phyloP scores from a whole-genome alignment of 2,329 filamentous ascomycete species.

The Aspergillus sp. region DNA sequence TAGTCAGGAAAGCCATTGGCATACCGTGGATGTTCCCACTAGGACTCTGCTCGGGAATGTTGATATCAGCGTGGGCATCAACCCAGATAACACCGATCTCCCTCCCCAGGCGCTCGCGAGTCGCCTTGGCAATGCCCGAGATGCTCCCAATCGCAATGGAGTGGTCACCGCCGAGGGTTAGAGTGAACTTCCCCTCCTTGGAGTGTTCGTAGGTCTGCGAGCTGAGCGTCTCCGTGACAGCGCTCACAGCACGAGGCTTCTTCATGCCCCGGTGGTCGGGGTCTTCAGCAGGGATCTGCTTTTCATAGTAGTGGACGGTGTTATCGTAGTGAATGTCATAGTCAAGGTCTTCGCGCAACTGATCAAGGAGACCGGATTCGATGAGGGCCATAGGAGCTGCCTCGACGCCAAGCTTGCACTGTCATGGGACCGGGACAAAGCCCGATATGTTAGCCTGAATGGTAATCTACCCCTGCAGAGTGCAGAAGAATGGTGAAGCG shows the following conservation, averaged over 20 bases:
- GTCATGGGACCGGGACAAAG: constrained; percentile 1
- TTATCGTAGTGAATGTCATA: constrained; percentile 86
- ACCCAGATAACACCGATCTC: constrained; percentile 98
- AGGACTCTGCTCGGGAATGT: constrained; percentile 84
- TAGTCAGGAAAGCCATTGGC: constrained; percentile 90
- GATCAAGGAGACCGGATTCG: constrained; percentile 77
- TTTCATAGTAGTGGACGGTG: constrained; percentile 76
- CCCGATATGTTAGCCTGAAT: not conserved
- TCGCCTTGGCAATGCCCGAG: constrained; percentile 80
- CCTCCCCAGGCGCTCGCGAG: constrained; percentile 74
- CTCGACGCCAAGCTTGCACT: constrained; percentile 91
- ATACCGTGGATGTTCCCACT: constrained; percentile 98
- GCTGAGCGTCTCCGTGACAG: constrained; percentile 77
- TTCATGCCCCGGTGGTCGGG: constrained; percentile 90
- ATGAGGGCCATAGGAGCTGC: constrained; percentile 87
- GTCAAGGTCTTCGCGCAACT: constrained; percentile 80
- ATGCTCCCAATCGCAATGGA: constrained; percentile 94
- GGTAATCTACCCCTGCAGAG: not conserved
- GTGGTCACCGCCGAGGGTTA: constrained; percentile 95
- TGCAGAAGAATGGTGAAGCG: not conserved
- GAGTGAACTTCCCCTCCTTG: constrained; percentile 75
- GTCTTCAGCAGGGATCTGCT: constrained; percentile 68
- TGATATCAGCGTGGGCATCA: constrained; percentile 97
- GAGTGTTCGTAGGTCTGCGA: constrained; percentile 87
- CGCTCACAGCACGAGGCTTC: constrained; percentile 81